phyloP scores from a whole-genome alignment of 2,329 filamentous ascomycete genomes.

The Hypoxylon sp. region DNA sequence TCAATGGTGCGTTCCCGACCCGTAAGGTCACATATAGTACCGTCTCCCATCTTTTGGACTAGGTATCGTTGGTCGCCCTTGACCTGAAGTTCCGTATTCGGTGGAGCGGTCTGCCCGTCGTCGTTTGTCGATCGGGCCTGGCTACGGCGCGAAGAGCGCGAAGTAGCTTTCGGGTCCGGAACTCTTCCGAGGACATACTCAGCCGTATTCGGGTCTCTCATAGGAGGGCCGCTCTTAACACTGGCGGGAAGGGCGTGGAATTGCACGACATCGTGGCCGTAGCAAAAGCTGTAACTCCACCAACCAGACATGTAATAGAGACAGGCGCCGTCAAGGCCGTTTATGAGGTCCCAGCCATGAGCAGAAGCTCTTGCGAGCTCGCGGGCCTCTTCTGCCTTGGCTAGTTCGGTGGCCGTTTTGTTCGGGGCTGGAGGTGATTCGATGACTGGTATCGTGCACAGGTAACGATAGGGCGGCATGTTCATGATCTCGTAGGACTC shows the following conservation, averaged over 20 bases:
- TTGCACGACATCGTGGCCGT: slow-evolving; percentile 86
- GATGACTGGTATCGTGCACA: slow-evolving; percentile 86
- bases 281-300: slow-evolving; percentile 98
- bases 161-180: slow-evolving; percentile 42
- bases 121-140: slow-evolving; percentile 35
- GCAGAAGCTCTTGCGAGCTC: slow-evolving; percentile 82
- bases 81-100: slow-evolving; percentile 76
- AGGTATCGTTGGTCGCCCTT: slow-evolving; percentile 88
- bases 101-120: slow-evolving; percentile 45
- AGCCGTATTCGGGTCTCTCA: slow-evolving; percentile 79
- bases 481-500: slow-evolving; percentile 80
- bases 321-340: slow-evolving; percentile 81
- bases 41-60: slow-evolving; percentile 82
- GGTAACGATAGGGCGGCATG: slow-evolving; percentile 75
- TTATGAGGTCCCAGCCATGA: slow-evolving; percentile 83
- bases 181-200: slow-evolving; percentile 82
- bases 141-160: slow-evolving; percentile 45
- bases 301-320: slow-evolving; percentile 86
- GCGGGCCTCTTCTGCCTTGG: slow-evolving; percentile 80
- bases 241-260: slow-evolving; percentile 83
- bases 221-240: slow-evolving; percentile 77
- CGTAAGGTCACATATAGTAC: slow-evolving; percentile 88
- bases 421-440: slow-evolving; percentile 67
- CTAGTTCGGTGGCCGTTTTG: slow-evolving; percentile 74
- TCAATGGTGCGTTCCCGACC: slow-evolving; percentile 85